A percentile compares a stretch with the other conserved stretches of the same genome.
These are phyloP conservation scores for Mesotaenium endlicherianum DNA, from an alignment of 139 green algal species.

Conservation along the genomic window DNA sequence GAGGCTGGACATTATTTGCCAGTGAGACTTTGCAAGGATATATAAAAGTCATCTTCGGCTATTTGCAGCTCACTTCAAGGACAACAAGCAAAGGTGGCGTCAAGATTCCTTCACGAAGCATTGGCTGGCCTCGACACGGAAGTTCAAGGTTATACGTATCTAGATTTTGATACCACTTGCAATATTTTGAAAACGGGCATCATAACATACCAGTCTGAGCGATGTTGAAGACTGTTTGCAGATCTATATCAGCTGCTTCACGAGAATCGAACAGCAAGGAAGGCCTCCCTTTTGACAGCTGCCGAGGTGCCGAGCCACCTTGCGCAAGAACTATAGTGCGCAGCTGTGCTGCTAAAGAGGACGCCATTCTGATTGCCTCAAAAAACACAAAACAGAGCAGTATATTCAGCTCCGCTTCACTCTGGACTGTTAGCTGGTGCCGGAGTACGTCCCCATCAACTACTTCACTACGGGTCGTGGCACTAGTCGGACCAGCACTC, in stretches of 20 bases:
- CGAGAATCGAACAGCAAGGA: slow-evolving; percentile 63
- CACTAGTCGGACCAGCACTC: no score
- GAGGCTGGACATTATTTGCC: no score
- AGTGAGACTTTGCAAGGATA: no score
- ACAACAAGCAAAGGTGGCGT: not conserved
- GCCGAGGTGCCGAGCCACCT: not conserved
- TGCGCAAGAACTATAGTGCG: not conserved
- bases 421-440: no score
- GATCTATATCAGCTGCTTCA: slow-evolving; percentile 66
- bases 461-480: no score
- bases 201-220: slow-evolving; percentile 35
- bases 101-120: not conserved
- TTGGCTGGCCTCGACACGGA: not conserved
- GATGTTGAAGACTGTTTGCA: slow-evolving; percentile 46
- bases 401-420: no score
- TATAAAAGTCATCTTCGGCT: not conserved
- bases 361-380: no score
- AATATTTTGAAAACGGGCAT: slow-evolving; percentile 51
- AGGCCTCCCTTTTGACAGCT: slow-evolving; percentile 57
- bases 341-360: slow-evolving; percentile 10
- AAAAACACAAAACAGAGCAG: no score
- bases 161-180: not conserved
- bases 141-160: not conserved
- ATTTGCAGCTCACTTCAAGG: not conserved
- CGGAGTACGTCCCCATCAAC: no score